phyloP scores from a whole-genome alignment of 495 filamentous ascomycete species.

The Aspergillus sclerotiicarbonarius region DNA sequence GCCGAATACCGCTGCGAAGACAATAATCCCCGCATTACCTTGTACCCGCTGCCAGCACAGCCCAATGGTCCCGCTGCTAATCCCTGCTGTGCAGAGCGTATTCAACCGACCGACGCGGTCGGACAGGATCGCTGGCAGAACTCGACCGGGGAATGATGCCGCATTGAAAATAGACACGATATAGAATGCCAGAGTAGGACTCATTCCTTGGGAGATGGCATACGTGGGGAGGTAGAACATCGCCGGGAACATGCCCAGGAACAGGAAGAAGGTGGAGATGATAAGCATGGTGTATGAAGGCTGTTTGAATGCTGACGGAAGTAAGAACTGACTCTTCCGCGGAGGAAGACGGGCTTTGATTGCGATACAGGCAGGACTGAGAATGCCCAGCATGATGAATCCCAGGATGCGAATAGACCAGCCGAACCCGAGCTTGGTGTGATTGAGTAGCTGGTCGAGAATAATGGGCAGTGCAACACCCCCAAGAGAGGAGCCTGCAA shows the following conservation, averaged over 20 bases:
- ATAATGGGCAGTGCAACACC: conserved; percentile 30
- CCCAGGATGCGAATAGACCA: conserved; percentile 60
- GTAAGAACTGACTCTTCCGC: conserved; percentile 38
- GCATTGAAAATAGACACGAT: conserved; percentile 14
- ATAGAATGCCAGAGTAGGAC: conserved; percentile 12
- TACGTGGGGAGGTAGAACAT: conserved; percentile 13
- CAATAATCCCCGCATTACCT: conserved; percentile 30
- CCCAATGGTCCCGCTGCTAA: conserved; percentile 27
- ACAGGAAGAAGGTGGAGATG: conserved; percentile 5
- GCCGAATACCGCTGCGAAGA: conserved; percentile 30
- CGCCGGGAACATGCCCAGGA: conserved; percentile 11
- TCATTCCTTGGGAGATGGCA: conserved; percentile 5
- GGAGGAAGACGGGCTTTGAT: conserved; percentile 47
- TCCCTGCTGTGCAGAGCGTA: conserved; percentile 10
- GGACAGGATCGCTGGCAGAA: conserved; percentile 9
- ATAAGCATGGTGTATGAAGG: conserved; percentile 20
- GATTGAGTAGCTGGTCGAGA: conserved; percentile 11
- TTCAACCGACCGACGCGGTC: conserved; percentile 14
- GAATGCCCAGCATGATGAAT: conserved; percentile 53
- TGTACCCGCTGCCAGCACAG: conserved; percentile 26
- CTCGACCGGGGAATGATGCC: conserved; percentile 11
- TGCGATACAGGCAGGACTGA: conserved; percentile 40
- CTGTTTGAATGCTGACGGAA: conserved; percentile 41
- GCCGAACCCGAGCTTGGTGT: conserved; percentile 47
- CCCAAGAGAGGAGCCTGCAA: conserved; percentile 35